A percentile compares a stretch with the other conserved stretches of the same genome.
These are phyloP conservation scores for Akanthomyces dipterigenus DNA, from an alignment of 2,329 filamentous ascomycete species.

Conservation along the genomic window DNA sequence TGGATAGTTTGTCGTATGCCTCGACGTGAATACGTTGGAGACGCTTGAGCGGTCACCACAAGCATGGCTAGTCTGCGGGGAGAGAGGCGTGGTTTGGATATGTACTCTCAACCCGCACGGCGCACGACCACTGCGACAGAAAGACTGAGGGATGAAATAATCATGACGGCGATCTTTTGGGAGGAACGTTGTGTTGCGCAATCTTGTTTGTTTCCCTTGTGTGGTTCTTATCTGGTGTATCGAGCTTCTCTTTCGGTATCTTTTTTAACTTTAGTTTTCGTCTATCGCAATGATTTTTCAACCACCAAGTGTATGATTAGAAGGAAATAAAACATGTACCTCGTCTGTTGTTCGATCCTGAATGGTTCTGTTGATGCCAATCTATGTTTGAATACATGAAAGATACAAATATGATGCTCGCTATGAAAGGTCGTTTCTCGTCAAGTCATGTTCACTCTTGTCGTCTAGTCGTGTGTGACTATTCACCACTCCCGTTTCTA, in stretches of 20 bases:
- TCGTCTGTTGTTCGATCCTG: neutral
- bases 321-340: neutral
- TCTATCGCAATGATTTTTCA: neutral
- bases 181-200: neutral
- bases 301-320: conserved; percentile 3
- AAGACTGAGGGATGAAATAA: neutral
- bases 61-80: neutral
- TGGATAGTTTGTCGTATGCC: neutral
- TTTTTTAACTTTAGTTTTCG: neutral
- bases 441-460: neutral
- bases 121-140: neutral
- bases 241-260: neutral
- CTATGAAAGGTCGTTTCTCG: neutral
- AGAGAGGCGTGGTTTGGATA: neutral
- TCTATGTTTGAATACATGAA: neutral
- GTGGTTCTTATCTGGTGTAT: neutral
- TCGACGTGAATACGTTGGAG: neutral
- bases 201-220: neutral
- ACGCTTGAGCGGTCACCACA: neutral
- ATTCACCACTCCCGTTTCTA: neutral
- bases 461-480: no score
- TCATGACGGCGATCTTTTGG: neutral
- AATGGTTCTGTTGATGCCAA: neutral
- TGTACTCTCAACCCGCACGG: neutral
- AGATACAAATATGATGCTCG: neutral